Conservation (phyloP, 495 filamentous ascomycete species). For the Lasiosphaeria ovina region DNA sequence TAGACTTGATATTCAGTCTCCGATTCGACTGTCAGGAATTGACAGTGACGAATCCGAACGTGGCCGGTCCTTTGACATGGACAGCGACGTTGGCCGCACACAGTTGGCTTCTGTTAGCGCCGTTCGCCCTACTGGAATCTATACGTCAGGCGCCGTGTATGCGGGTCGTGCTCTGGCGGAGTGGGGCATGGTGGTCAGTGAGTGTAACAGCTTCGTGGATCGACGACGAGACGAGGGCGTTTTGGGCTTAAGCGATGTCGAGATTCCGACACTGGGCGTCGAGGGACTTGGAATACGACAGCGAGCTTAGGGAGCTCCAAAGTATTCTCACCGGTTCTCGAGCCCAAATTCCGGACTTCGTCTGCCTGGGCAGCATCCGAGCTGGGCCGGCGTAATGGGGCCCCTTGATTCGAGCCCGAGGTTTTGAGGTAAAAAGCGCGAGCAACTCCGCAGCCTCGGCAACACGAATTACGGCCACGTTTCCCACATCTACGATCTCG, state of each 20-base stretch:
- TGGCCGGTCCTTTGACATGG: conserved; percentile 15
- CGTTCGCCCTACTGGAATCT: conserved; percentile 38
- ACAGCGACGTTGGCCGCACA: conserved; percentile 10
- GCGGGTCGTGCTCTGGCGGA: conserved; percentile 86
- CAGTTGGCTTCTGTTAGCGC: conserved; percentile 28
- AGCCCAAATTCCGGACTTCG: neutral
- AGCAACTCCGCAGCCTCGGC: neutral
- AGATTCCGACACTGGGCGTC: conserved; percentile 83
- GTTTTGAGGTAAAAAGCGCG: neutral
- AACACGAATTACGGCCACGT: neutral
- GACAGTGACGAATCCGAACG: conserved; percentile 21
- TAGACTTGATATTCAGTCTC: conserved; percentile 8
- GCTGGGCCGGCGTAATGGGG: neutral
- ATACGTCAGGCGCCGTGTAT: conserved; percentile 58
- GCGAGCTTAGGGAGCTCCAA: conserved; percentile 13
- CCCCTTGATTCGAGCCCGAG: neutral
- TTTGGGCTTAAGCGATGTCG: conserved; percentile 68
- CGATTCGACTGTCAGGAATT: conserved; percentile 6
- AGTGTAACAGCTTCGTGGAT: conserved; percentile 91
- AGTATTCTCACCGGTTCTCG: neutral
- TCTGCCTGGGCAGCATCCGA: neutral
- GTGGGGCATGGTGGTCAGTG: conserved; percentile 79
- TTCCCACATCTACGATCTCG: no score
- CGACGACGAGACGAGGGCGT: conserved; percentile 84
- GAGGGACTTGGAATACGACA: conserved; percentile 70